Evolutionary conservation across 495 filamentous ascomycete species (phyloP), one percentile per base, ranked within the genome.

Genomic region (Astrocystis sublimbata): DNA sequence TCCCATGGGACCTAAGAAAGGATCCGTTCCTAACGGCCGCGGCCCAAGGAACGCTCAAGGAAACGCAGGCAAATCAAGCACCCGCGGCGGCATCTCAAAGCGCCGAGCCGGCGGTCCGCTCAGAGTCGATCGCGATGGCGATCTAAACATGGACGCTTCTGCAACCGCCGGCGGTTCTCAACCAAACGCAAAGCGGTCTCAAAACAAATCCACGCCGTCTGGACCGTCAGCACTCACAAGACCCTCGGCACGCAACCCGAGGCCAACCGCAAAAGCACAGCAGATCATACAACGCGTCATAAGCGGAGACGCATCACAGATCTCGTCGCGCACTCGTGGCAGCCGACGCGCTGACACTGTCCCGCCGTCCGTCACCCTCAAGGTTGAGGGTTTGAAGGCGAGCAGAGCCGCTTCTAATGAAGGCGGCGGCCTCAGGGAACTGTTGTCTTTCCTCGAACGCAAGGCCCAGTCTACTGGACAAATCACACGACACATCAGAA

Each of bases 401-500:
- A 96, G 89, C 80, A 94, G 91, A 67, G 90, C 86, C 3, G 81
- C 85, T 6, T 75, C 71, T 19, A 89, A 90, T 67, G 71, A 78
- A 23, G 91, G 92, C 58, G 89, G 89, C 15, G 91, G 90, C 50
- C 75, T 90, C 31, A 83, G 85, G 64, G 83, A 83, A 54, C 81
- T 96, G 33, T 73, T 93, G 47, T 79, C 77, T 51, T 98, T 93
- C 75, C 81, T 97, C 59, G 92, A 97, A 78, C 84, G 88, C 70
- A 94, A 93, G 76, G 82, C 86, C 60, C 81, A 79, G 66, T 73
- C 79, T 80, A 61, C 76, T 74, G 72, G 82, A 76, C 79, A 79
- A 73, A 74, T 77, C 75, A 76, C 72, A 76, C 73, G 71, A 63
- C 77, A 76, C 63, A 78, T 91, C 62, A 90, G 79, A 71, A 88